Base-by-base conservation (phyloP, 768 basidiomycete species). In the Leccinellum rugosiceps region DNA sequence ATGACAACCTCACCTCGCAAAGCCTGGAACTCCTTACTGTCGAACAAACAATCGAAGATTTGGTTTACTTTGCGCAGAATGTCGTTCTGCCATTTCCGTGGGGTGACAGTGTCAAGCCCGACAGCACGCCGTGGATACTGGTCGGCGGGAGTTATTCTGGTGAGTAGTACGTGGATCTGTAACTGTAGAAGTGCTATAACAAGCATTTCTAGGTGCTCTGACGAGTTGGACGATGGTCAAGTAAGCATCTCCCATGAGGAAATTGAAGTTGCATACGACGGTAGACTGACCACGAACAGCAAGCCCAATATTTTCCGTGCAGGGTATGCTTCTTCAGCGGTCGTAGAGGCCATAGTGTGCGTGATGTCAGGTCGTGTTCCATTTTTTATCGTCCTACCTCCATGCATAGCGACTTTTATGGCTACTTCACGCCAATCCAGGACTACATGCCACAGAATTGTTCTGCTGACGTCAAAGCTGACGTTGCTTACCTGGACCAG, bases 21-120 rank as follows among this genome's bases (percentile, higher is more conserved):
- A 87, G 84, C 64, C 72, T 90, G 48, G 70, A 73, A 45, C 63
- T 82, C 8, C 85, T 85, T 67, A 89, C 86, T 1, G 78, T 90
- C 48, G 84, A 88, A 66, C 88, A 90, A 71, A 85, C 87, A 6
- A 83, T 88, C 56, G 83, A 88, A 48, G 88, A 90, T 63, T 71
- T 89, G 31, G 86, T 77, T 11, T 87, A 85, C 69, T 90, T 90
- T 63, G 80, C 85, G 17, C 76, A 84, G 61, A 87, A 81, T 56
- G 87, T 81, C 10, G 70, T 80, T 25, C 78, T 90, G 23, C 84
- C 88, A 3, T 85, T 86, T 81, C 85, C 86, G 0, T 78, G 80
- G 52, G 87, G 88, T 3, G 77, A 84, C 61, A 70, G 80, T 30
- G 74, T 90, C 11, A 80, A 78, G n/a, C 85, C 87, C 1, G 77